Conservation (phyloP, 306 rosid species). For the Prunus kanzakura region DNA sequence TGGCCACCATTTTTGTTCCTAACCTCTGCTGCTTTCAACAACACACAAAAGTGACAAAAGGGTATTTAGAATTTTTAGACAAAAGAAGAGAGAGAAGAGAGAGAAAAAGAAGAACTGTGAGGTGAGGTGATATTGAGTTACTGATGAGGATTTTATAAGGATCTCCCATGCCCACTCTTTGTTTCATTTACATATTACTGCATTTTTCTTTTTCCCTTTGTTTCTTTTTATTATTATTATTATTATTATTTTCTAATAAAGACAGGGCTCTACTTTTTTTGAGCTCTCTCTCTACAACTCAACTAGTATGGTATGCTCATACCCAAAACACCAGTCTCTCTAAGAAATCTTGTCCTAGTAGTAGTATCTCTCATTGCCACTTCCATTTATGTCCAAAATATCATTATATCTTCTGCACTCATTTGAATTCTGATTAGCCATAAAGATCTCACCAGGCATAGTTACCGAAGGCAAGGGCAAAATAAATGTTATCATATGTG, state of each 20-base stretch:
- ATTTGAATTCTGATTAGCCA: neutral
- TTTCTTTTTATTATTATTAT: neutral
- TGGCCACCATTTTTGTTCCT: conserved; percentile 55
- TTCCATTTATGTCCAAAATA: conserved; percentile 38
- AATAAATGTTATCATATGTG: neutral
- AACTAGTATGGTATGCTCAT: neutral
- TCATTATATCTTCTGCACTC: neutral
- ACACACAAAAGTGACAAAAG: neutral
- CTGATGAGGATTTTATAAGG: conserved; percentile 63
- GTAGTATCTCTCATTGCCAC: conserved; percentile 15
- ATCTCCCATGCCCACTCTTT: conserved; percentile 21
- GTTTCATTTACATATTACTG: neutral
- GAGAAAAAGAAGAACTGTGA: conserved; percentile 20
- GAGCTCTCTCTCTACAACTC: conserved; percentile 17
- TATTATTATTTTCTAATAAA: conserved; percentile 31
- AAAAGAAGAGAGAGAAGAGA: neutral
- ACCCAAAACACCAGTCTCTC: conserved; percentile 7
- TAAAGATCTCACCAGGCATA: conserved; percentile 1
- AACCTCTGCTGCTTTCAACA: too few species aligned
- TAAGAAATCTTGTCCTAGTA: conserved; percentile 9
- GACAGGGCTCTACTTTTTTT: conserved; percentile 58
- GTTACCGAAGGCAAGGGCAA: conserved; percentile 15
- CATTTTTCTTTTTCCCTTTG: neutral
- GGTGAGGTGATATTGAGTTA: conserved; percentile 56
- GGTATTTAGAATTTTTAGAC: neutral